Conservation (phyloP, 768 basidiomycete species). For the Macrolepiota fuliginosa region DNA sequence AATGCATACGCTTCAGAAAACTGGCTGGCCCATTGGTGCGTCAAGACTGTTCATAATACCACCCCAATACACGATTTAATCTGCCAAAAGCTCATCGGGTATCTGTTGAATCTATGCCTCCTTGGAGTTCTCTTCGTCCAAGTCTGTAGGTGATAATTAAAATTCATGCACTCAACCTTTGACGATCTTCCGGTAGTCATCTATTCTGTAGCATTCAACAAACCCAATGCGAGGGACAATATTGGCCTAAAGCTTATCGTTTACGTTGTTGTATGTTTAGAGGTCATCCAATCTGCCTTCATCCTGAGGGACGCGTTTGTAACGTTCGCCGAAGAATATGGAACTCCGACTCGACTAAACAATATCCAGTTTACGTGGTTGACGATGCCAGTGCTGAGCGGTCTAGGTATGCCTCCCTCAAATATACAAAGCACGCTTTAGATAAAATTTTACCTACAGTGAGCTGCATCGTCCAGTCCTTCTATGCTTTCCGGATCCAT, state of each 20-base stretch:
- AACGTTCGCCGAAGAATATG: conserved; percentile 25
- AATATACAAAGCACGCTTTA: neutral
- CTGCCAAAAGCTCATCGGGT: conserved; percentile 21
- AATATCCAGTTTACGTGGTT: conserved; percentile 20
- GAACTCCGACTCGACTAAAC: conserved; percentile 20
- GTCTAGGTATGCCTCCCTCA: conserved; percentile 18
- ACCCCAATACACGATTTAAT: neutral
- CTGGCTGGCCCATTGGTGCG: conserved; percentile 8
- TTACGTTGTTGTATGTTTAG: conserved; percentile 23
- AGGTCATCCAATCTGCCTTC: conserved; percentile 28
- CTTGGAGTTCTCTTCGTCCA: conserved; percentile 29
- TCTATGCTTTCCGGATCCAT: conserved; percentile 7
- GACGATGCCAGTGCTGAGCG: conserved; percentile 27
- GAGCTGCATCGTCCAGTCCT: conserved; percentile 3
- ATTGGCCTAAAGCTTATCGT: conserved; percentile 25
- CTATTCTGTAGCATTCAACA: conserved; percentile 29
- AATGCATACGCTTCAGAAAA: neutral
- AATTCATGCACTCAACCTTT: neutral
- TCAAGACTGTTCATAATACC: neutral
- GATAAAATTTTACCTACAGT: neutral
- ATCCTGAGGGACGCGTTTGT: conserved; percentile 22
- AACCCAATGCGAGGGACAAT: conserved; percentile 18
- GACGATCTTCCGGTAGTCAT: conserved; percentile 21
- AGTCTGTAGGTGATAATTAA: conserved; percentile 25
- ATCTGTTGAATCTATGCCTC: conserved; percentile 26